Evolutionary conservation across 495 filamentous ascomycete species (phyloP).

Genomic region (Achaetomiella virescens): DNA sequence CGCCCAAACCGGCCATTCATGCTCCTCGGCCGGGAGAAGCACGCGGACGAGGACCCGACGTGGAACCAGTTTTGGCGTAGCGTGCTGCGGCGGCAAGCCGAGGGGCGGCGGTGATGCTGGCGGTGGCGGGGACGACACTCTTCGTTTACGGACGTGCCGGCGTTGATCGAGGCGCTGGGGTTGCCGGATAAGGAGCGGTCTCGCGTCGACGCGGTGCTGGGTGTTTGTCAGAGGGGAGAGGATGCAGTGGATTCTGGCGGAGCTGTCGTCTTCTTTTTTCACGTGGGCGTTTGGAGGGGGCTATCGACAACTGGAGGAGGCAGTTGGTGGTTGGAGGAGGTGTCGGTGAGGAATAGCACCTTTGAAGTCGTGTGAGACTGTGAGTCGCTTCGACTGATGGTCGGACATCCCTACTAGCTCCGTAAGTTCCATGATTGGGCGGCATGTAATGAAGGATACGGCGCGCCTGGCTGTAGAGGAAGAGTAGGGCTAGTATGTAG

Average conservation of each 20-base stretch:
- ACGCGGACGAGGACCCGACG: not conserved
- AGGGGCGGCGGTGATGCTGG: not conserved
- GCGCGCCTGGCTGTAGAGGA: no score
- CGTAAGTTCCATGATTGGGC: no score
- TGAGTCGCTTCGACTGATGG: no score
- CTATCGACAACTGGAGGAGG: not conserved
- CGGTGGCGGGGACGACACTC: not conserved
- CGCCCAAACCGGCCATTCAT: not conserved
- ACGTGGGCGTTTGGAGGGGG: not conserved
- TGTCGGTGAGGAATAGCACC: not conserved
- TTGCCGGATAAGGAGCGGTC: not conserved
- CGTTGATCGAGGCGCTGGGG: not conserved
- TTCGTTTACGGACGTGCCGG: not conserved
- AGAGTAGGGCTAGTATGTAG: no score
- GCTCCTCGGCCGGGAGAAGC: not conserved
- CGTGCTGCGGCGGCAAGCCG: no score
- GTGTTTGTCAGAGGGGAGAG: not conserved
- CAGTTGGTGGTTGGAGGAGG: not conserved
- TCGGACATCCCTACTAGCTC: no score
- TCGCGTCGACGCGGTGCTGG: not conserved
- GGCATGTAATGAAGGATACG: no score
- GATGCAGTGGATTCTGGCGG: not conserved
- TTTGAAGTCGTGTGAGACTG: constrained; percentile 3
- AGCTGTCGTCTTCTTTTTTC: not conserved
- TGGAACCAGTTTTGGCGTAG: not conserved